Base-by-base conservation (phyloP, 352 stramenopile species). In the Globisporangium paroecandrum region DNA sequence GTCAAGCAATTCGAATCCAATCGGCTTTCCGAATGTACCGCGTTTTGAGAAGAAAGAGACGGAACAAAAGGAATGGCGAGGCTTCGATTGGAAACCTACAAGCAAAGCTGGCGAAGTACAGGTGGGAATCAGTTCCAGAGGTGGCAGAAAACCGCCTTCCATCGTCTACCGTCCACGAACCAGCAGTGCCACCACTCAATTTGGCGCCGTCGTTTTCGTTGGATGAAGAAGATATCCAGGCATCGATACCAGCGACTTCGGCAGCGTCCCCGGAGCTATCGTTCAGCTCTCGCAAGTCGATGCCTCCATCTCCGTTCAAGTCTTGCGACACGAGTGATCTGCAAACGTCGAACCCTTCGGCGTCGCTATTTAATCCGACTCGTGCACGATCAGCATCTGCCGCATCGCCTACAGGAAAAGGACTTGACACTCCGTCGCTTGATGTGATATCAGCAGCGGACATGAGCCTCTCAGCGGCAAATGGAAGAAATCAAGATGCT, bases 1-100 rank as follows among this genome's bases (percentile, higher is more conserved):
- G 79, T 10, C 77, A 78, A 5, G 77, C 82, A 3, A 71, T 94
- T 41, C 76, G 73, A 25, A 85, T 94, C 43, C 87, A 94, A 60
- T 79, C 83, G 2, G 46, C 66, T 1, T 94, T 90, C 51, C 73
- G 80, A 18, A 90, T 87, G 81, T 89, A 81, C 18, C 82, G 84
- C 15, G 69, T 89, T 0, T 57, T 69, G 29, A 58, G 76, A n/a
- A 66, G 74, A 1, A 62, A 70, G 51, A 58, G 46, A 1, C 20
- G 62, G 7, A 15, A 27, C 27, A 34, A 47, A 10, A 6, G 34
- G n/a, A 25, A 43, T n/a, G 9, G n/a, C 7, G 58, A 27, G 24
- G 34, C 38, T 62, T 36, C 38, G 12, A 54, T 22, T 41, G 34
- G 47, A 22, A 36, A 24, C 5, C 2, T 20, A 36, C 32, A 34